These are phyloP conservation scores for Aspergillus pseudoglaucus DNA, from an alignment of 2,329 filamentous ascomycete genomes.

Conservation along the genomic window DNA sequence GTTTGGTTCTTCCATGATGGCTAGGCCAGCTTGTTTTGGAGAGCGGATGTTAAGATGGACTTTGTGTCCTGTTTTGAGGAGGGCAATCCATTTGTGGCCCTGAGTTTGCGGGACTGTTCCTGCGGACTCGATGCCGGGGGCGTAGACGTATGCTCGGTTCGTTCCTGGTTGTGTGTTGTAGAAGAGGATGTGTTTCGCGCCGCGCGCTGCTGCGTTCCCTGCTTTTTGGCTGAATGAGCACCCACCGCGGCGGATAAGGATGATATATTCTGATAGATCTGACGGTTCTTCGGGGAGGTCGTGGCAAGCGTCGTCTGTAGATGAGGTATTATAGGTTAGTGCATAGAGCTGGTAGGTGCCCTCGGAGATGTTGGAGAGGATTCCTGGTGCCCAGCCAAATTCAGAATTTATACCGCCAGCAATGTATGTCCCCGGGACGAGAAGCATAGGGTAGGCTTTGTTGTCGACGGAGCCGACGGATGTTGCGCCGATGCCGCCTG, in stretches of 20 bases:
- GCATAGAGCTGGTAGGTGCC: constrained; percentile 45
- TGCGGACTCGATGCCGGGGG: constrained; percentile 3
- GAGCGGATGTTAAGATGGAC: constrained; percentile 11
- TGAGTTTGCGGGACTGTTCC: constrained; percentile 11
- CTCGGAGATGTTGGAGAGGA: constrained; percentile 27
- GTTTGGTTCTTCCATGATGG: constrained; percentile 11
- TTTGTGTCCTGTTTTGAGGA: constrained; percentile 6
- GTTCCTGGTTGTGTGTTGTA: constrained; percentile 46
- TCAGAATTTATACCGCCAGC: constrained; percentile 19
- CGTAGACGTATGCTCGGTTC: constrained; percentile 1
- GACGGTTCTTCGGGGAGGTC: constrained; percentile 42
- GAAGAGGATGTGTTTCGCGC: constrained; percentile 56
- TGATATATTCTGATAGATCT: constrained; percentile 52
- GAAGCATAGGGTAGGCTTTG: constrained; percentile 24
- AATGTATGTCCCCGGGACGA: constrained; percentile 16
- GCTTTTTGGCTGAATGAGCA: constrained; percentile 54
- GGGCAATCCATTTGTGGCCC: constrained; percentile 9
- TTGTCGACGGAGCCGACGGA: constrained; percentile 42
- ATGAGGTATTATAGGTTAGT: constrained; percentile 44
- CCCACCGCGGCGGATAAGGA: constrained; percentile 54
- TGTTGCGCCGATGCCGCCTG: constrained; percentile 19
- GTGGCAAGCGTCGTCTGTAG: constrained; percentile 47
- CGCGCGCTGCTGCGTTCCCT: constrained; percentile 46
- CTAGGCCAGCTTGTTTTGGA: constrained; percentile 3
- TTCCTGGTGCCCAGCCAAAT: constrained; percentile 31